Evolutionary conservation across 1,284 basidiomycete genomes (phyloP), one percentile per base, ranked within the genome.

Genomic region (Cutaneotrichosporon sp.): DNA sequence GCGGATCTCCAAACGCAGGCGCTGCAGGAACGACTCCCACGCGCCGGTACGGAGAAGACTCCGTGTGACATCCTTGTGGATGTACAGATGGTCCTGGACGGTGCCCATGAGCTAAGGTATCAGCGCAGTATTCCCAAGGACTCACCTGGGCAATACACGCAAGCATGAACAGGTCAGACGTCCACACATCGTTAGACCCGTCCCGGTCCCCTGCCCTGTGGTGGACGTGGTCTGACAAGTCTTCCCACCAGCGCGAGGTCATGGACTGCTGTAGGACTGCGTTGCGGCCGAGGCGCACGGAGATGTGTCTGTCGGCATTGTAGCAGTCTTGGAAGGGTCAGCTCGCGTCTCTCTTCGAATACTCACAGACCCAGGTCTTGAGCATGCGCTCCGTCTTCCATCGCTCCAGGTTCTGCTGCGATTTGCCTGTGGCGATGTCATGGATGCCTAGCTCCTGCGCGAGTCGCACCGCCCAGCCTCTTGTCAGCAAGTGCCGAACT

Each of bases 231-330:
- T n/a, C 54, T 2, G 61, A 58, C n/a, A 63, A 33, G 4, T 33
- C 27, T 22, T 64, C 63, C 63, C 63, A 64, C 63, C 63, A 64
- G 4, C 59, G 63, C 27, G 63, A 61, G 16, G 59, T 61, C 62
- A 61, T 64, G 18, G 59, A 47, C 43, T 55, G 53, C 16, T 63
- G 62, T 24, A 63, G 29, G 13, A 60, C 58, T 1, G 62, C 58
- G 29, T 59, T 63, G n/a, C 62, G 62, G 3, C 62, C 62, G 1
- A 60, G 50, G 2, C 62, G 58, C 10, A 63, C 54, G 5, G 62
- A 55, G n/a, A 60, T 57, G 45, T 55, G 54, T 27, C 38, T 16
- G 36, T 62, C 51, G 43, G 63, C 63, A 16, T 61, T 64, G 53
- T 58, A 61, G 56, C 59, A 60, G 53, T 64, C 58, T 59, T 20